These are phyloP conservation scores for Melampsora americana DNA, from an alignment of 1,284 basidiomycete species.

Conservation along the genomic window DNA sequence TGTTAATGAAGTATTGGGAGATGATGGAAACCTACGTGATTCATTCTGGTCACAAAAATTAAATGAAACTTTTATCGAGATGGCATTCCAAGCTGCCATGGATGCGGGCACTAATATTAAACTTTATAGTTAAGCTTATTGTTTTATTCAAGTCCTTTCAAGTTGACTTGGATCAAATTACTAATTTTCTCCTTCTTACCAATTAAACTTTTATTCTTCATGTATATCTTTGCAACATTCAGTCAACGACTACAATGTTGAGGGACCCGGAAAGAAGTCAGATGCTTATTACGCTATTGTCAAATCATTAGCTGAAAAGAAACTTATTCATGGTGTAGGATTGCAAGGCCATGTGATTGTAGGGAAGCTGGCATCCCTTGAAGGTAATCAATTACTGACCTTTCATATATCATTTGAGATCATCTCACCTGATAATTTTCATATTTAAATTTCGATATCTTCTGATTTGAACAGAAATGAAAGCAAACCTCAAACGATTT, in stretches of 20 bases:
- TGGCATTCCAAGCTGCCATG: constrained; percentile 4
- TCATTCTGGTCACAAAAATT: constrained; percentile 16
- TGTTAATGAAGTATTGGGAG: constrained; percentile 3
- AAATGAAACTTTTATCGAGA: not conserved
- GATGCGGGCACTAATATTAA: not conserved
- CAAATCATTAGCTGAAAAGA: constrained; percentile 7
- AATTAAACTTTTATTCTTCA: too few species aligned
- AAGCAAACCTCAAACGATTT: constrained; percentile 11
- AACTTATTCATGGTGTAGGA: constrained; percentile 8
- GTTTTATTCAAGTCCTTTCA: not conserved
- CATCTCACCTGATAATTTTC: not conserved
- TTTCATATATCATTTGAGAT: not conserved
- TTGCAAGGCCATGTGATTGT: constrained; percentile 7
- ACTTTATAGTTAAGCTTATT: constrained; percentile 1
- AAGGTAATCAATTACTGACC: not conserved
- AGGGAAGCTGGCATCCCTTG: not conserved
- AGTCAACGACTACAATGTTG: constrained; percentile 8
- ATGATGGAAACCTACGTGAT: constrained; percentile 3
- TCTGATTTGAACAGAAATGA: not conserved
- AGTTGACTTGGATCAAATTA: too few species aligned
- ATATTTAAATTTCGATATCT: not conserved
- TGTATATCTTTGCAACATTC: not conserved
- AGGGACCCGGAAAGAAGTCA: not conserved
- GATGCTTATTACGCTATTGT: not conserved
- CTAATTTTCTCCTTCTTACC: too few species aligned